Evolutionary conservation across 352 stramenopile genomes (phyloP), one percentile per base, ranked within the genome.

Genomic region (Pythium sp.): DNA sequence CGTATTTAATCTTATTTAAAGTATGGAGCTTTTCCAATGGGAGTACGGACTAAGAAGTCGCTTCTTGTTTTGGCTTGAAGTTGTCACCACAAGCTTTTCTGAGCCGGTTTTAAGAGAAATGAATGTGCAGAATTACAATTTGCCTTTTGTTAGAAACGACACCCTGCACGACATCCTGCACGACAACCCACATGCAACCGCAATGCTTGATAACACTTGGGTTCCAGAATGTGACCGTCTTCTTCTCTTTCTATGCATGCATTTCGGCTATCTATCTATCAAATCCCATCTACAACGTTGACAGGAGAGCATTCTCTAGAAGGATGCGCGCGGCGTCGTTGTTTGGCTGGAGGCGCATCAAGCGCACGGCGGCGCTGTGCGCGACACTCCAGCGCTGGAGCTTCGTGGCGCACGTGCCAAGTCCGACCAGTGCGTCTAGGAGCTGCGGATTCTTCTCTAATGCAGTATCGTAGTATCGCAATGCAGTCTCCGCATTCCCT

Each of bases 351-450:
- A 94, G 59, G 2, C 78, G 64, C 57, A 87, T 69, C 26, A 95
- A 65, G 41, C 84, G 73, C 18, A 89, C 68, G 0, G 83, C 86
- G 0, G 86, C 76, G 5, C 65, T 67, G 43, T 95, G 84, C 0
- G 76, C 86, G 38, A 91, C 38, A 8, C 75, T 77, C 86, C 86
- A 94, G 62, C 76, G 78, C 41, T 80, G 74, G 9, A 93, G 78
- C 49, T 84, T 83, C 26, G 81, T 87, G 4, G 86, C 88, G 36
- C 88, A 93, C 3, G 84, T 91, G 12, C 83, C 88, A 9, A 95
- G 74, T 26, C 88, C 88, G 5, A 83, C 72, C n/a, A 94, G 70
- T 20, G 86, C 88, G 18, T 93, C 81, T 18, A 93, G 7, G 34
- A 94, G 74, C 6, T 84, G 72, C n/a, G 86, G 83, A 41, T 95